Evolutionary conservation across 306 rosid species (phyloP).

Genomic region (Chamaecrista fasciculata): DNA sequence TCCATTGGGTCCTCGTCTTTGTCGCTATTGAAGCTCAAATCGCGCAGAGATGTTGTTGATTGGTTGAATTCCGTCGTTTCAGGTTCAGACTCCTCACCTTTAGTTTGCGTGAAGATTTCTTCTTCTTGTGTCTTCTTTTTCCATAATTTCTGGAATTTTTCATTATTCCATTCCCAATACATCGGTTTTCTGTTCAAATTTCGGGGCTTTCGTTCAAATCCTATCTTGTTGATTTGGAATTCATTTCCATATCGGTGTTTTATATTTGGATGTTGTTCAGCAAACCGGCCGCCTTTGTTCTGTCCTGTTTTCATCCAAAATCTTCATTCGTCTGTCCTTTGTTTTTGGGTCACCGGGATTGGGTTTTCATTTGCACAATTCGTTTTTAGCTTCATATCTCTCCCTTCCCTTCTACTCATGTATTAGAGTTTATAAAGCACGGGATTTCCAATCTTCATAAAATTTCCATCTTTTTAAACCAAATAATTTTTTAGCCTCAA

Average conservation of each 20-base stretch:
- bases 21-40: conserved; percentile 56
- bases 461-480: neutral
- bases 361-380: neutral
- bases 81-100: conserved; percentile 36
- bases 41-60: conserved; percentile 70
- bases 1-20: conserved; percentile 9
- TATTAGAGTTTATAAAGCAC: neutral
- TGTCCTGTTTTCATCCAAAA: neutral
- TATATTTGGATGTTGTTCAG: neutral
- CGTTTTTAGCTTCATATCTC: neutral
- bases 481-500: neutral
- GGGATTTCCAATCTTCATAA: neutral
- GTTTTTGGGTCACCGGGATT: neutral
- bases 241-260: neutral
- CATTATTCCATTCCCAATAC: too few relatives aligned
- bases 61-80: conserved; percentile 70
- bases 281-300: too few relatives aligned
- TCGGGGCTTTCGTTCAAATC: neutral
- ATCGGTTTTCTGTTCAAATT: neutral
- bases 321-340: neutral
- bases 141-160: too few relatives aligned
- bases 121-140: too few relatives aligned
- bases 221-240: neutral
- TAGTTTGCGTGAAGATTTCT: neutral
- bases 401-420: neutral